Percentiles rank a stretch among this genome's conserved stretches.
These are phyloP conservation scores for Diplosphaera chodatii DNA, from an alignment of 139 green algal species.

Conservation along the genomic window DNA sequence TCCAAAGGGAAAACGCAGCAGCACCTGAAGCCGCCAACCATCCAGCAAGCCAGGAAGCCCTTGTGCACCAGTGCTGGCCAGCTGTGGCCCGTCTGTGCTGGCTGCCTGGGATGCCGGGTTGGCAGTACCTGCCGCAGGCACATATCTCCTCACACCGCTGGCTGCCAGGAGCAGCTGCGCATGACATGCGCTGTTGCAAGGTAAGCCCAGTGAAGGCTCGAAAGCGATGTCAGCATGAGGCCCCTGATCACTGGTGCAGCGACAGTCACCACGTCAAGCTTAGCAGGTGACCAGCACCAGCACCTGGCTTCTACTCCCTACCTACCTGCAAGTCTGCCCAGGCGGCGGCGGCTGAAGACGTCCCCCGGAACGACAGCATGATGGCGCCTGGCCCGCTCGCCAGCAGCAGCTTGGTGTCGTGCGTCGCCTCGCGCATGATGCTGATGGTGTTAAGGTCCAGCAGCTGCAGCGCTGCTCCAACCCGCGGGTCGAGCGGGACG, in stretches of 20 bases:
- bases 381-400: conserved; percentile 1
- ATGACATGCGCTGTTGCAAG: no score
- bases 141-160: no score
- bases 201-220: no score
- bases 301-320: no score
- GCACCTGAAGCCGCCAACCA: background rate
- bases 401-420: conserved; percentile 9
- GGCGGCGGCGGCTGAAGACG: background rate
- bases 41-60: conserved; percentile 13
- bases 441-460: background rate
- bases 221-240: no score
- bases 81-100: no score
- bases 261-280: background rate
- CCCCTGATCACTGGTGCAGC: no score
- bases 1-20: no score
- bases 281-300: no score
- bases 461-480: background rate
- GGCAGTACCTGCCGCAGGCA: background rate
- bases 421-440: background rate
- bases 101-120: background rate
- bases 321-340: background rate
- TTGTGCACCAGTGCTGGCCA: conserved; percentile 5
- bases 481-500: background rate
- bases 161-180: no score
- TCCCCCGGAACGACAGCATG: conserved; percentile 9